These are phyloP conservation scores for Aurantiochytrium sp. DNA, from an alignment of 108 stramenopile genomes.

Conservation along the genomic window DNA sequence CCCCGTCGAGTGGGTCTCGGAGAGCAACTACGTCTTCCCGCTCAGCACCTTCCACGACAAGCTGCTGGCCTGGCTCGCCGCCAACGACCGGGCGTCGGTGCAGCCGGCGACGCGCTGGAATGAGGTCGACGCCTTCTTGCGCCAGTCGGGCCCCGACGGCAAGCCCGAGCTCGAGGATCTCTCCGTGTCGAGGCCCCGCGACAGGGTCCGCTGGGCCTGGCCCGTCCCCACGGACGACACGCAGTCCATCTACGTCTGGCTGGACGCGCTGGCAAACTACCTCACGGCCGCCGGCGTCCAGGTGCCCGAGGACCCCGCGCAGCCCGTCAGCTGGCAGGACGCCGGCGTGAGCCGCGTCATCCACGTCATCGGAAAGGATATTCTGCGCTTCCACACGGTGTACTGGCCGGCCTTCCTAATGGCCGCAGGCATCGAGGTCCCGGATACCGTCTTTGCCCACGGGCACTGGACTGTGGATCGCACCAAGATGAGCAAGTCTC, in stretches of 20 bases:
- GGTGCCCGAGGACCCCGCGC: neutral
- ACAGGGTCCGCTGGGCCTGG: slow-evolving; percentile 77
- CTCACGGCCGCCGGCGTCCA: slow-evolving; percentile 70
- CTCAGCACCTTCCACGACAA: slow-evolving; percentile 72
- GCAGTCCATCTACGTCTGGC: slow-evolving; percentile 98
- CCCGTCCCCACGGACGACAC: slow-evolving; percentile 78
- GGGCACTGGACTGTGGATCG: slow-evolving; percentile 98
- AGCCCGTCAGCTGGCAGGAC: neutral
- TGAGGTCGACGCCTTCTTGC: slow-evolving; percentile 63
- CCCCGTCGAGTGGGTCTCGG: slow-evolving; percentile 82
- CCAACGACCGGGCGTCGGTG: slow-evolving; percentile 58
- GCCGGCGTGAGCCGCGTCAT: slow-evolving; percentile 71
- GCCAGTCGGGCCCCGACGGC: slow-evolving; percentile 52
- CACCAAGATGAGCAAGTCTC: slow-evolving; percentile 86
- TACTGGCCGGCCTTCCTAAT: slow-evolving; percentile 97
- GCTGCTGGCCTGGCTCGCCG: slow-evolving; percentile 73
- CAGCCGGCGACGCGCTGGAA: neutral
- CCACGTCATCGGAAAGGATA: slow-evolving; percentile 97
- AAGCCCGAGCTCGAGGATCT: slow-evolving; percentile 73
- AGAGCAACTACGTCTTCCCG: slow-evolving; percentile 92
- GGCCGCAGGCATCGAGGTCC: slow-evolving; percentile 84
- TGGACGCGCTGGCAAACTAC: slow-evolving; percentile 94
- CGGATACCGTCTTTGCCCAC: slow-evolving; percentile 85
- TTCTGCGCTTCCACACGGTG: slow-evolving; percentile 90
- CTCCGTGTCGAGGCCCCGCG: slow-evolving; percentile 73